Base-by-base conservation (phyloP, 2,329 filamentous ascomycete species). In the Parasarocladium wereldwijsianum region DNA sequence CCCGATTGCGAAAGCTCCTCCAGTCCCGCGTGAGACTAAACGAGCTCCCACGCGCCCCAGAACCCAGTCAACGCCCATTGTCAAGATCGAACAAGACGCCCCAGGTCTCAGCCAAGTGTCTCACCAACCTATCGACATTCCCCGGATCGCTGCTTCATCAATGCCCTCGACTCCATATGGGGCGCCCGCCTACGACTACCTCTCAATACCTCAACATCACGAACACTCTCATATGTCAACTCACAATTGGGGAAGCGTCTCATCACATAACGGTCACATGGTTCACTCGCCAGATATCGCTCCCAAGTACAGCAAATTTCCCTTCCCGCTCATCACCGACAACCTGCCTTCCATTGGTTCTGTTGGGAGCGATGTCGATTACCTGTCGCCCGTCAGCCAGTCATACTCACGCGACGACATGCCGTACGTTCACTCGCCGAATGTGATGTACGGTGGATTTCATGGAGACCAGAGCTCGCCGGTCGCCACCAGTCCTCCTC, bases 291-390 rank as follows among this genome's bases (percentile, higher is more conserved):
- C 47, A 6, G 47, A 50, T 19, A 41, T 39, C 14, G 44, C 39
- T 11, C 44, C 57, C 8, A 59, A 56, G 34, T 64, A 60, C 41
- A 50, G 57, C 38, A 58, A 61, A 39, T 51, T 63, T 36, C 47
- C 56, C 24, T 45, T 60, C 36, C 53, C 62, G 36, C 58, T 64
- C 28, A 51, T 66, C 37, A 54, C 53, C 29, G 64, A 67, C 17
- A 55, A 60, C 26, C 53, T 71, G 17, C 19, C 19, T 11, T 34
- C 35, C 1, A 56, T 70, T 33, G 70, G 74, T 38, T 66, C 70
- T 3, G 57, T 76, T 32, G 67, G 62, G 43, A 73, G 67, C 44
- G 70, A 76, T 16, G 62, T 67, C 34, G 70, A 75, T 42, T 76
- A 75, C 42, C 51, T 71, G 42, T 76, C 71, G 4, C 70, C 71